Evolutionary conservation across 345 rosid species (phyloP), one percentile per base, ranked within the genome.

Genomic region (Orychophragmus violaceus): DNA sequence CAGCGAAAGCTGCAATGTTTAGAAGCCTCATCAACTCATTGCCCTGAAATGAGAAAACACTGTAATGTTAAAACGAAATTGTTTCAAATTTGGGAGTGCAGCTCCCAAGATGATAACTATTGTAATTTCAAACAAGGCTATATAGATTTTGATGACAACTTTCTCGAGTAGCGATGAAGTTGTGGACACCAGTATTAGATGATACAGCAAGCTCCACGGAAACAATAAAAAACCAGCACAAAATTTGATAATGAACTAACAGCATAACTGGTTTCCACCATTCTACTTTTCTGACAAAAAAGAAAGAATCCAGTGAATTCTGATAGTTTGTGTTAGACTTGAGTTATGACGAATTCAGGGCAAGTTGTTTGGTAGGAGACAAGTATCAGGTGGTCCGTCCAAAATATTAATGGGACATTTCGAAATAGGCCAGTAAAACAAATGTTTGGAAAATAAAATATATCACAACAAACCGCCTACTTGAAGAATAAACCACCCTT

Each of bases 1-100:
- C 96, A 78, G 97, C 99, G 84, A 91, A 95, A 5, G 99, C 99
- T 53, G 96, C 99, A 62, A 91, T 77, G 68, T 90, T 83, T 67
- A 91, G 77, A 77, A 95, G 84, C 78, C 95, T 88, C 97, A 89
- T 95, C 83, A 95, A 84, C 70, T 95, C 94, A 64, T 87, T 78
- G 27, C 86, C 93, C 99, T 95, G 93, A 83, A 81, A 54, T 59
- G 75, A 55, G 74, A 22, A 63, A 74, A 51, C 36, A 67, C 53
- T 48, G 62, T 44, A 55, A 75, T 46, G 60, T 41, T 59, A 65
- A 24, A 36, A 46, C 18, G 2, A 28, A 28, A 13, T 13, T 54
- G 21, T 19, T 39, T 19, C 29, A 30, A 32, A 50, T 29, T 22
- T 17, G 44, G 14, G 42, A 53, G 35, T 53, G 23, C 28, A 37